These are phyloP conservation scores for Lippia alba DNA, from an alignment of 305 asterid species.

Conservation along the genomic window DNA sequence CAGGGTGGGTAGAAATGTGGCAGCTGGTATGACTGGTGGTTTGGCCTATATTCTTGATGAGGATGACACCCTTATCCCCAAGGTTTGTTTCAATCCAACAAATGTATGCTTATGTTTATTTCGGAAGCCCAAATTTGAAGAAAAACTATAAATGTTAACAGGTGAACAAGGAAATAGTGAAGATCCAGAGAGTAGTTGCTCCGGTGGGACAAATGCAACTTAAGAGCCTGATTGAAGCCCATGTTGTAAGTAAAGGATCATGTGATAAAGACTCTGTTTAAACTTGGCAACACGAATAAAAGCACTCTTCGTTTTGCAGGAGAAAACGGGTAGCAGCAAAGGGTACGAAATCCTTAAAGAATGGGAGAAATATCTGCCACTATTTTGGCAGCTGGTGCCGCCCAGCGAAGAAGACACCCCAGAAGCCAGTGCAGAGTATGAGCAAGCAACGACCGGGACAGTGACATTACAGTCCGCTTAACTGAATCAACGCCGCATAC, in stretches of 20 bases:
- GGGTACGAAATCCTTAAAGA: constrained; percentile 73
- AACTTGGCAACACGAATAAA: too few species aligned
- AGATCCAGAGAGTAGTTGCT: constrained; percentile 95
- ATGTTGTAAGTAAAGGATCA: constrained; percentile 69
- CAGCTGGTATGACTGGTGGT: constrained; percentile 99
- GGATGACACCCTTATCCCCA: constrained; percentile 87
- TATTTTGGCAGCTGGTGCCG: constrained; percentile 98
- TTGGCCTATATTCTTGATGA: constrained; percentile 92
- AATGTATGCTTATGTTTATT: not conserved
- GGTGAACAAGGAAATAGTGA: constrained; percentile 97
- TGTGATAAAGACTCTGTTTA: not conserved
- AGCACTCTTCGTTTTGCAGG: constrained; percentile 43
- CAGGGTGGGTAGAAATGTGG: constrained; percentile 98
- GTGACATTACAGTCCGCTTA: constrained; percentile 77
- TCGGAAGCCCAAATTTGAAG: too few species aligned
- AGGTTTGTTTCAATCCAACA: constrained; percentile 48
- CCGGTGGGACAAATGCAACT: constrained; percentile 97
- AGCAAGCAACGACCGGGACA: constrained; percentile 62
- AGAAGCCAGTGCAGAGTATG: constrained; percentile 78
- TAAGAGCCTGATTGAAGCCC: constrained; percentile 89
- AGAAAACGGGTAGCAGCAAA: constrained; percentile 88
- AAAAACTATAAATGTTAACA: constrained; percentile 26
- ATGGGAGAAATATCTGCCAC: constrained; percentile 88
- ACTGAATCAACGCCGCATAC: not conserved
- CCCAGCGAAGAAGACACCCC: constrained; percentile 99